Conservation (phyloP, 176 grass and related monocot genomes). For the Cenchrus americanus region DNA sequence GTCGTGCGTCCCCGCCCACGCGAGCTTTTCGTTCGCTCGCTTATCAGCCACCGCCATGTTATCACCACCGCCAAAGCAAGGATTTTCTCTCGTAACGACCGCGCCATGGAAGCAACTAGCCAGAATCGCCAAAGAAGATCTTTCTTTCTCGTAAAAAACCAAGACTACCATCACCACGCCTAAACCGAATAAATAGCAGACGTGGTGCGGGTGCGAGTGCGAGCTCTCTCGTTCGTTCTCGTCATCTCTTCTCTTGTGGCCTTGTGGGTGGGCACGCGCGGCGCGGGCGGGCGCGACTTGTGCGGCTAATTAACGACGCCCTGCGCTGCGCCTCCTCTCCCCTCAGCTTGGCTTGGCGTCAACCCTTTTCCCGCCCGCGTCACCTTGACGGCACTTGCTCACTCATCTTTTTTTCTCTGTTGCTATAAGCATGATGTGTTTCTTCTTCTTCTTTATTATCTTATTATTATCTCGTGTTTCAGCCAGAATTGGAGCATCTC, state of each 20-base stretch:
- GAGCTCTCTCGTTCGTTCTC: no score
- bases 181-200: no score
- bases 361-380: not conserved
- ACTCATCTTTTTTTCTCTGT: not conserved
- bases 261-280: constrained; percentile 35
- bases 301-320: constrained; percentile 26
- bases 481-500: not conserved
- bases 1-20: constrained; percentile 35
- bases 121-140: no score
- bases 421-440: not conserved
- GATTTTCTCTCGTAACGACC: no score
- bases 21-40: no score
- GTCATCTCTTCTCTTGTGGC: not conserved
- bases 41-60: no score
- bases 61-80: no score
- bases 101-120: no score
- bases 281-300: constrained; percentile 4
- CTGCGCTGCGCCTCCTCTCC: not conserved
- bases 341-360: not conserved
- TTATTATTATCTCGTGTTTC: not conserved
- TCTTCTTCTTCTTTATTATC: not conserved
- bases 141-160: no score
- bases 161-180: no score
- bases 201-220: no score
- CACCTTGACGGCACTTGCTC: not conserved